A percentile compares a stretch with the other conserved stretches of the same genome.
Evolutionary conservation across 2,329 filamentous ascomycete genomes (phyloP).

Genomic region (Colletotrichum camelliae): DNA sequence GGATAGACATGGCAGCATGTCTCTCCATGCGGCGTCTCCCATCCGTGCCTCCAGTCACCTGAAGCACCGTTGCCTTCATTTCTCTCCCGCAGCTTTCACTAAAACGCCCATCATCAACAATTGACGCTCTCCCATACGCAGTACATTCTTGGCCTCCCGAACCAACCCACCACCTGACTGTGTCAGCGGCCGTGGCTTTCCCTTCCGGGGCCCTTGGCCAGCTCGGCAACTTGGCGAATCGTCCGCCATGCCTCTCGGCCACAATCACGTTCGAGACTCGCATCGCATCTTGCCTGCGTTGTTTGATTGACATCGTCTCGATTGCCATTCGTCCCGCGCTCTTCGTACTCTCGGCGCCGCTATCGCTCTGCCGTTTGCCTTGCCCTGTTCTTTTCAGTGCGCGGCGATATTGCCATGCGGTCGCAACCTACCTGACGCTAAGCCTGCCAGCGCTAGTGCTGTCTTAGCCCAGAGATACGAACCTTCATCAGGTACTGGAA

Average conservation of each 20-base stretch:
- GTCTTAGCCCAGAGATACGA: background rate
- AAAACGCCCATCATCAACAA: background rate
- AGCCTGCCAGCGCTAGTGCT: background rate
- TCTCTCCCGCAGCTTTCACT: background rate
- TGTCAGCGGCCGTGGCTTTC: conserved; percentile 1
- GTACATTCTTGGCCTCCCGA: background rate
- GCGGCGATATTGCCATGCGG: background rate
- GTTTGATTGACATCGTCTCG: background rate
- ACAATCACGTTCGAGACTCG: background rate
- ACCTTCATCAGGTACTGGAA: background rate
- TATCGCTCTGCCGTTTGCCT: background rate
- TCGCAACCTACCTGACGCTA: background rate
- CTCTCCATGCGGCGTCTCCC: background rate
- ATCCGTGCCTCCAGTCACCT: background rate
- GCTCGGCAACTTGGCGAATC: conserved; percentile 4
- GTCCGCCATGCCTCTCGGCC: background rate
- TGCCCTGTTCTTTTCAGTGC: background rate
- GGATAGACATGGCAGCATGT: background rate
- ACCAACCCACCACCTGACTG: background rate
- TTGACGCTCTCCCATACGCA: background rate
- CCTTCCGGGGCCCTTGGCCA: background rate
- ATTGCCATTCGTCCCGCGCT: background rate
- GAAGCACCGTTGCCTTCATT: background rate
- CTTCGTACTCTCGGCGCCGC: background rate
- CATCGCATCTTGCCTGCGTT: background rate